Base-by-base conservation (phyloP, 2,329 filamentous ascomycete genomes). In the Blastomyces gilchristii region DNA sequence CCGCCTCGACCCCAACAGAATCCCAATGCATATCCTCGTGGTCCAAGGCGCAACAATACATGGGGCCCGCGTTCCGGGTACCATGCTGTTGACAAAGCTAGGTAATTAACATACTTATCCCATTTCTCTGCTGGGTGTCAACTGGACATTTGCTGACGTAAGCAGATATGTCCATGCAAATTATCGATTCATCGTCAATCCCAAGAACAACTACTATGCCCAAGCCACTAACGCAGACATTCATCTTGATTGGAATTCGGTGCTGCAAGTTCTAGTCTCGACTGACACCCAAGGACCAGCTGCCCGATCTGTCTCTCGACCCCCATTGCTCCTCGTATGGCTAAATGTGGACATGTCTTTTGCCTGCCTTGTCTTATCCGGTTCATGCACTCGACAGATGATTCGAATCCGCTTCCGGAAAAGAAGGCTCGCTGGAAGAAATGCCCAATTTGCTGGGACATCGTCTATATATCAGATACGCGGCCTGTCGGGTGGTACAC, bases 271-370 rank as follows among this genome's bases (percentile, higher is more conserved):
- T 61, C 82, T 99, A 68, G 94, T 90, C 9, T 97, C 93, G 1
- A 85, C 89, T 63, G 87, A 94, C 74, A 96, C 92, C 0, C 94
- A 99, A 76, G 82, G 53, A 85, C 92, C 2, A 91, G 89, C 28
- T 99, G 94, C 73, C 94, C 94, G 0, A 99, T 99, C 62, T 99
- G 94, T 72, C 83, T 99, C 37, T 96, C 89, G 1, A 90, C 89
- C 62, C 94, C 94, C 1, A 90, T 96, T 22, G 94, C 94, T 8
- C 92, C 94, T 41, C 87, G 94, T 63, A 99, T 99, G 93, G 92
- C 94, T 52, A 93, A 88, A 72, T 99, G 94, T 71, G 94, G 94
- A 0, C 94, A 99, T 73, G 96, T 99, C 14, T 97, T 97, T 74
- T 99, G 94, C 73, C 79, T 97, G 43, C 87, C 94, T 6, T 99